phyloP scores from a whole-genome alignment of 805 yeast genomes.

The Yamadazyma akitaensis region DNA sequence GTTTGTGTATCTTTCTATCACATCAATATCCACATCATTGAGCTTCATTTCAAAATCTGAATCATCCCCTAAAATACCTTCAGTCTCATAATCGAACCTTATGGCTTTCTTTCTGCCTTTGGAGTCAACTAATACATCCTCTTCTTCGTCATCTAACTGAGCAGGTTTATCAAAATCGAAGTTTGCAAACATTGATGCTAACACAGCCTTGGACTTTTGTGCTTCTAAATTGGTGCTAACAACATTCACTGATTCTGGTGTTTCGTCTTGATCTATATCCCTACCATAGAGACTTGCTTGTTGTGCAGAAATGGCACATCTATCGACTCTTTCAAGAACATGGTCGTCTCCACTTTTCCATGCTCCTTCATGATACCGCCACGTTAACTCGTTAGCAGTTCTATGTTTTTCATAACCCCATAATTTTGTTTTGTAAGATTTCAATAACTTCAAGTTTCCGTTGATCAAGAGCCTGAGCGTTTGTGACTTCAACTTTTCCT shows the following conservation, averaged over 20 bases:
- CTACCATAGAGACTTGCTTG: conserved; percentile 27
- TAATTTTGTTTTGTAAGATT: conserved; percentile 69
- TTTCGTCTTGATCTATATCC: conserved; percentile 12
- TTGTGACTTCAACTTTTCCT: conserved; percentile 43
- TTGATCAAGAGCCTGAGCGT: conserved; percentile 64
- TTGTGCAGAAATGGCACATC: conserved; percentile 25
- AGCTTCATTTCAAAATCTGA: conserved; percentile 19
- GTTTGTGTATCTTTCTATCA: conserved; percentile 23
- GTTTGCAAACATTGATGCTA: conserved; percentile 31
- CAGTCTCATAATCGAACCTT: conserved; percentile 33
- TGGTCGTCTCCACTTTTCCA: conserved; percentile 84
- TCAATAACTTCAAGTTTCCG: conserved; percentile 54
- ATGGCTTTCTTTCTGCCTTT: conserved; percentile 35
- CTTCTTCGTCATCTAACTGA: conserved; percentile 33
- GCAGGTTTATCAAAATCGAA: conserved; percentile 37
- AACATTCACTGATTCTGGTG: not conserved
- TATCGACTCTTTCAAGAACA: conserved; percentile 57
- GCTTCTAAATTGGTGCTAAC: conserved; percentile 17
- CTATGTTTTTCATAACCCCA: conserved; percentile 88
- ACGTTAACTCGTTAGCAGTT: conserved; percentile 58
- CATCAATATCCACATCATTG: conserved; percentile 13
- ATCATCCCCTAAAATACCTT: conserved; percentile 9
- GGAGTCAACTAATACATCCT: conserved; percentile 32
- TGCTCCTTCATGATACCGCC: conserved; percentile 56
- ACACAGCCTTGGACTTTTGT: conserved; percentile 26